Evolutionary conservation across 2,329 filamentous ascomycete species (phyloP).

Genomic region (Botrytis hyacinthi): DNA sequence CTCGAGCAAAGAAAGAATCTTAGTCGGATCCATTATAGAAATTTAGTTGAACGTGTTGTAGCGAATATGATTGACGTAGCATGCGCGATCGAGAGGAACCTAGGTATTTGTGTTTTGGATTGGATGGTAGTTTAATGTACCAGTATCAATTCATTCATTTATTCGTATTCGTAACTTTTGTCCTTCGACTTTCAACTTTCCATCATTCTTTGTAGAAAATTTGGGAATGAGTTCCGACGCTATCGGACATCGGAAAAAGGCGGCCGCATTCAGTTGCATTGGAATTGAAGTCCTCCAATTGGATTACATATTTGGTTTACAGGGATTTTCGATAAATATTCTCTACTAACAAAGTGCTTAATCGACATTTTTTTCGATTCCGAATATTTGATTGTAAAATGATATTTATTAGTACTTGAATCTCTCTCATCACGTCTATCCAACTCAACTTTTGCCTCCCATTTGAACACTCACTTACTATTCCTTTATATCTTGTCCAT

Average conservation of each 20-base stretch:
- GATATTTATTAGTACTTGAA: background rate
- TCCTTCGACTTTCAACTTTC: background rate
- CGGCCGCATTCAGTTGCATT: conserved; percentile 12
- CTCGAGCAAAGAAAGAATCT: conserved; percentile 36
- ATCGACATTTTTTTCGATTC: background rate
- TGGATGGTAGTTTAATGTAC: background rate
- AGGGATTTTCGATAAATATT: conserved; percentile 7
- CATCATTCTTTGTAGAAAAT: background rate
- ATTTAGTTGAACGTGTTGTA: background rate
- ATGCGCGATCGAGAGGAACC: background rate
- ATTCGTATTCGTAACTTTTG: background rate
- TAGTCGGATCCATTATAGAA: conserved; percentile 43
- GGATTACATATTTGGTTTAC: background rate
- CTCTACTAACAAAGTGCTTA: conserved; percentile 1
- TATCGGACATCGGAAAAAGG: background rate
- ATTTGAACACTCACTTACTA: background rate
- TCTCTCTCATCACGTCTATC: background rate
- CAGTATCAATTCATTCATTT: background rate
- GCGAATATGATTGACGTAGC: background rate
- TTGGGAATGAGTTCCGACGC: background rate
- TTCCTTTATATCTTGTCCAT: background rate
- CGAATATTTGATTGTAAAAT: background rate
- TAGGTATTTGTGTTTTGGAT: conserved; percentile 13
- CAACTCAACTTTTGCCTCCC: background rate
- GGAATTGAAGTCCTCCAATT: conserved; percentile 5